Evolutionary conservation across 1,284 basidiomycete species (phyloP).

Genomic region (Puccinia polysora): DNA sequence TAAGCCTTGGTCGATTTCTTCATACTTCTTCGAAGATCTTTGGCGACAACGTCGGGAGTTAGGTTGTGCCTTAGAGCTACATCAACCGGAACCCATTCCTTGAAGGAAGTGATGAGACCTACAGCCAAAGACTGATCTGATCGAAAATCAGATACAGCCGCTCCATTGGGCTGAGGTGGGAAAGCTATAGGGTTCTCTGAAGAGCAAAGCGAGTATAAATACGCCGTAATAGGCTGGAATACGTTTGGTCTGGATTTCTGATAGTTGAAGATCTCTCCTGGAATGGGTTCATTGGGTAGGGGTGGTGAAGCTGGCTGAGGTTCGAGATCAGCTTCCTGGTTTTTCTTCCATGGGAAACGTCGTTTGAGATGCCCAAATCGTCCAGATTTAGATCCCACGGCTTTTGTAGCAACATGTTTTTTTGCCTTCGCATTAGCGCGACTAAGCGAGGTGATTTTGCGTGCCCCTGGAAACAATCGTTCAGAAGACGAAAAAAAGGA

Average conservation of each 20-base stretch:
- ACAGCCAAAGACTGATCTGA: neutral
- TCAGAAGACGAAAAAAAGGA: neutral
- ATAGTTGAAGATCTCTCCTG: conserved; percentile 30
- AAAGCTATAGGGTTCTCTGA: conserved; percentile 8
- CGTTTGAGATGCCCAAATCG: conserved; percentile 1
- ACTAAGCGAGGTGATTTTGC: conserved; percentile 23
- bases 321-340: conserved; percentile 1
- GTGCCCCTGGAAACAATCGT: conserved; percentile 3
- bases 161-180: conserved; percentile 17
- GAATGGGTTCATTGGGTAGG: conserved; percentile 3
- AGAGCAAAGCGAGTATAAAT: conserved; percentile 31
- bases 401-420: neutral
- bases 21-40: conserved; percentile 39
- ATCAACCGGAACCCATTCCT: conserved; percentile 30
- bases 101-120: conserved; percentile 31
- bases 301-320: conserved; percentile 22
- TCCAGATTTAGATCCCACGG: neutral
- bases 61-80: conserved; percentile 38
- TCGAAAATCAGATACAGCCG: conserved; percentile 4
- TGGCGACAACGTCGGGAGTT: conserved; percentile 29
- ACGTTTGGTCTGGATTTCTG: conserved; percentile 37
- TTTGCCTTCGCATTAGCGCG: conserved; percentile 31
- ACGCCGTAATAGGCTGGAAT: conserved; percentile 34
- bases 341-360: neutral
- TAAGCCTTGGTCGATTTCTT: conserved; percentile 36